Evolutionary conservation across 768 basidiomycete species (phyloP).

Genomic region (Tricholoma flavovirens): DNA sequence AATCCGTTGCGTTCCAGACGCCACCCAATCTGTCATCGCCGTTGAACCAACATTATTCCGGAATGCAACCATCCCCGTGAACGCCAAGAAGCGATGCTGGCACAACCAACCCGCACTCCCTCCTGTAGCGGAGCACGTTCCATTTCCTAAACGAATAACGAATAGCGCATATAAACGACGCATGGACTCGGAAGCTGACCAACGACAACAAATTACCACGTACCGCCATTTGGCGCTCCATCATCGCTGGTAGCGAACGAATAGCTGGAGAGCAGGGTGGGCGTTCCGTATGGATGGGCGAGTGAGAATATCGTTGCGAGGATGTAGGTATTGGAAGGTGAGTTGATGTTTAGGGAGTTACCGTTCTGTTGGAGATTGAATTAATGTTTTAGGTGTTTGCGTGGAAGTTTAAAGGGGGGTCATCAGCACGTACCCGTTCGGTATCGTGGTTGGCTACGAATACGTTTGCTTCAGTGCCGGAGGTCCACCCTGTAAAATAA

Average conservation of each 20-base stretch:
- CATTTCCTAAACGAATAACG: conserved; percentile 26
- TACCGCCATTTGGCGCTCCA: conserved; percentile 58
- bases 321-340: conserved; percentile 60
- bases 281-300: conserved; percentile 63
- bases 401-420: not conserved
- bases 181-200: not conserved
- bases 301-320: conserved; percentile 59
- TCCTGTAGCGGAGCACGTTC: conserved; percentile 44
- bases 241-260: conserved; percentile 43
- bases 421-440: conserved; percentile 41
- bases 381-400: not conserved
- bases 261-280: conserved; percentile 58
- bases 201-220: not conserved
- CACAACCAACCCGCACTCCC: conserved; percentile 61
- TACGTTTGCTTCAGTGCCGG: conserved; percentile 48
- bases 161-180: not conserved
- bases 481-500: conserved; percentile 45
- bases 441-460: conserved; percentile 72
- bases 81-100: conserved; percentile 55
- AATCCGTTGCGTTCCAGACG: conserved; percentile 52
- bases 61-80: conserved; percentile 63
- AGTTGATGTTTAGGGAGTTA: conserved; percentile 49
- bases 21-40: conserved; percentile 50
- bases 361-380: conserved; percentile 33
- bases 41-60: conserved; percentile 51